Percentiles rank a stretch among this genome's conserved stretches.
Evolutionary conservation across 768 basidiomycete genomes (phyloP).

Genomic region (Guyanaporus albipodus): DNA sequence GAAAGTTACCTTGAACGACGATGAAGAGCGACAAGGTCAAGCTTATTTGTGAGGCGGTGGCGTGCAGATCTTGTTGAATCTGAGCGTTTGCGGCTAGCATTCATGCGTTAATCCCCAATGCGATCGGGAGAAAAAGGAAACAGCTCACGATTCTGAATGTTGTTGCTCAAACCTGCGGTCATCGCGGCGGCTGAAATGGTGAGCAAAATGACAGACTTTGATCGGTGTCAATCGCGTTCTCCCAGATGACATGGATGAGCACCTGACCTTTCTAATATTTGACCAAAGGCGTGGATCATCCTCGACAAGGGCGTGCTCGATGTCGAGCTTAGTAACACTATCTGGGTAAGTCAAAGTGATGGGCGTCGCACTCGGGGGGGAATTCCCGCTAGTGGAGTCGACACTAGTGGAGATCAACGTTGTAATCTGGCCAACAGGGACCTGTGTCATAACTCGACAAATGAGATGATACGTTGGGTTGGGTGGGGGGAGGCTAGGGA

Average conservation of each 20-base stretch:
- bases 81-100: constrained; percentile 61
- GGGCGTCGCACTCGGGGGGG: too few species aligned
- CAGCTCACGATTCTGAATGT: constrained; percentile 30
- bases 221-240: background rate
- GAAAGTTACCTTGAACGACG: constrained; percentile 59
- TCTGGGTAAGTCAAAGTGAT: background rate
- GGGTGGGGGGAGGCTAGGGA: background rate
- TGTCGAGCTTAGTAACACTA: constrained; percentile 23
- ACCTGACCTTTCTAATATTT: constrained; percentile 47
- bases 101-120: background rate
- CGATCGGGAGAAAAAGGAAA: background rate
- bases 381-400: too few species aligned
- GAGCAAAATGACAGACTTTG: constrained; percentile 18
- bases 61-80: constrained; percentile 59
- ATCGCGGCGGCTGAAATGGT: constrained; percentile 28
- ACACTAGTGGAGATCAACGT: background rate
- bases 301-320: constrained; percentile 41
- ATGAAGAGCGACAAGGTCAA: constrained; percentile 72
- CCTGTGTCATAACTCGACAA: constrained; percentile 4
- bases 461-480: too few species aligned
- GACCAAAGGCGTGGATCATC: constrained; percentile 68
- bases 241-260: background rate
- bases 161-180: constrained; percentile 27
- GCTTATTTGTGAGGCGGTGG: constrained; percentile 60
- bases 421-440: background rate